Percentiles rank a stretch among this genome's conserved stretches.
Evolutionary conservation across 305 asterid genomes (phyloP).

Genomic region (Fraxinus xanthoxyloides): DNA sequence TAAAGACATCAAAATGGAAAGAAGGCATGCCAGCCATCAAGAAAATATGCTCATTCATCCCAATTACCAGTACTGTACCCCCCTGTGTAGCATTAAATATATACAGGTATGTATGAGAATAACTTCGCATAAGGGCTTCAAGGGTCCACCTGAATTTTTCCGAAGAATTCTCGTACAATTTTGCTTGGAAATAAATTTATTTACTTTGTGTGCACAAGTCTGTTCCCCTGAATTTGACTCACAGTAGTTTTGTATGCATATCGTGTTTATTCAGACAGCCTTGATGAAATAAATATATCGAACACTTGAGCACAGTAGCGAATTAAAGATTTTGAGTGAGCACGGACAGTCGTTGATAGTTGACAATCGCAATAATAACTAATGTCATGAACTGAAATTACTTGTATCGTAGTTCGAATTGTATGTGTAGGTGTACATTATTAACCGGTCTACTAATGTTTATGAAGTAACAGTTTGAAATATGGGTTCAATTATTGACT

Average conservation of each 20-base stretch:
- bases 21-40: neutral
- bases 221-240: neutral
- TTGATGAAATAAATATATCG: neutral
- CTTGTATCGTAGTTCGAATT: too few species aligned
- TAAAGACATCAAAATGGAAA: neutral
- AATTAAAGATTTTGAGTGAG: too few species aligned
- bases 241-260: neutral
- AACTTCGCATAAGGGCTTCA: neutral
- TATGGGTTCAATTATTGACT: too few species aligned
- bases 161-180: neutral
- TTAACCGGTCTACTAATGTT: too few species aligned
- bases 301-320: neutral
- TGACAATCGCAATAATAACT: too few species aligned
- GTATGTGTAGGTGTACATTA: too few species aligned
- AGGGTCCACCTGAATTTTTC: neutral
- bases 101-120: neutral
- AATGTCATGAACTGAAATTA: too few species aligned
- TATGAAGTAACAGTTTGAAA: too few species aligned
- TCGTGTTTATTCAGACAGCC: neutral
- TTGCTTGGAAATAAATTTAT: neutral
- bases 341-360: too few species aligned
- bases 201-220: neutral
- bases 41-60: neutral
- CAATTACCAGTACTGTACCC: neutral
- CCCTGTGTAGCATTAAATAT: neutral